These are phyloP conservation scores for Saccharum officinarum DNA, from an alignment of 176 grass and related monocot species.

Conservation along the genomic window DNA sequence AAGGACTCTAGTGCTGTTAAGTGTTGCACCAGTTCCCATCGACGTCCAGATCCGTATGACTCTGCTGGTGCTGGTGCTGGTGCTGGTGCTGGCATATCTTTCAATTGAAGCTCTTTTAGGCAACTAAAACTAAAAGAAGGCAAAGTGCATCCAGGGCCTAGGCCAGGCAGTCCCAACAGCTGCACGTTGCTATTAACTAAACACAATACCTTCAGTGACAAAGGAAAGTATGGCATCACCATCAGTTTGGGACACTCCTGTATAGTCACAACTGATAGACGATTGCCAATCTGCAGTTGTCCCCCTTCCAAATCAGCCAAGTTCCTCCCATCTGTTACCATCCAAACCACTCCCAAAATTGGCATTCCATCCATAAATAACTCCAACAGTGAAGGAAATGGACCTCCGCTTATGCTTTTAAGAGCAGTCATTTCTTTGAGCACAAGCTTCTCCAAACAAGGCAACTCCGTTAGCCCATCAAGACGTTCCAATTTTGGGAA, in stretches of 20 bases:
- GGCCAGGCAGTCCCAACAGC: background rate
- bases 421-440: background rate
- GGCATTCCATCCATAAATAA: background rate
- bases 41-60: background rate
- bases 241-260: background rate
- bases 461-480: background rate
- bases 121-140: background rate
- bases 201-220: accelerated
- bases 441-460: background rate
- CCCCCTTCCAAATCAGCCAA: background rate
- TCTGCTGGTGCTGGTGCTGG: background rate
- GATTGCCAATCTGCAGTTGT: background rate
- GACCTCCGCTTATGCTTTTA: background rate
- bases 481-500: background rate
- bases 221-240: background rate
- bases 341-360: background rate
- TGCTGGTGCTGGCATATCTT: background rate
- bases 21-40: background rate
- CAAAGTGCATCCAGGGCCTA: no score
- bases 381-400: background rate
- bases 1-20: background rate
- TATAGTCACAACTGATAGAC: background rate
- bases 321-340: background rate
- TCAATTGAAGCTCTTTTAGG: accelerated
- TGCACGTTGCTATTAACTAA: background rate